A percentile compares a stretch with the other conserved stretches of the same genome.
Conservation (phyloP, 768 basidiomycete species). For the Kwoniella europaea region DNA sequence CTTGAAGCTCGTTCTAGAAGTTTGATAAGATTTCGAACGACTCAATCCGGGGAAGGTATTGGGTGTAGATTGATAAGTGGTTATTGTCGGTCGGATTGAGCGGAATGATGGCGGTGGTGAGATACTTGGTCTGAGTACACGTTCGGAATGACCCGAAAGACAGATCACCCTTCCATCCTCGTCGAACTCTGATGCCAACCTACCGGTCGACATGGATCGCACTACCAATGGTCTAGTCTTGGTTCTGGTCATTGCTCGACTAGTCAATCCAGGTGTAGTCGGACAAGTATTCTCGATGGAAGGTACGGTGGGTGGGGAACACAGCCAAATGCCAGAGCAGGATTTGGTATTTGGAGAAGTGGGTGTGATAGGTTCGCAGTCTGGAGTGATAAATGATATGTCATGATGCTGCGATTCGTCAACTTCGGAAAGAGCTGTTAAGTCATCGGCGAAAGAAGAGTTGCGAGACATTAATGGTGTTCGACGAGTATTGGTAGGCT, state of each 20-base stretch:
- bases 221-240: slow-evolving; percentile 20
- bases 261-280: background rate
- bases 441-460: slow-evolving; percentile 14
- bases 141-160: slow-evolving; percentile 30
- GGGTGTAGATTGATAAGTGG: background rate
- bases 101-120: slow-evolving; percentile 4
- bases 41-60: background rate
- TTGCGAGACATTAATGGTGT: slow-evolving; percentile 5
- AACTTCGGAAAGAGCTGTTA: slow-evolving; percentile 8
- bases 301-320: slow-evolving; percentile 9
- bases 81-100: background rate
- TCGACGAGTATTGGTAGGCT: slow-evolving; percentile 8
- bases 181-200: slow-evolving; percentile 30
- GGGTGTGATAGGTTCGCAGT: background rate
- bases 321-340: slow-evolving; percentile 19
- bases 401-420: slow-evolving; percentile 8
- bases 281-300: background rate
- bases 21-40: slow-evolving; percentile 7
- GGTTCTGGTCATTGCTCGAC: slow-evolving; percentile 2
- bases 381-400: background rate
- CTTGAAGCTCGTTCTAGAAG: background rate
- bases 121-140: slow-evolving; percentile 18
- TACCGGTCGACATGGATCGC: slow-evolving; percentile 32
- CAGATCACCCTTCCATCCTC: slow-evolving; percentile 28
- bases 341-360: slow-evolving; percentile 4